Conservation (phyloP, 31 red algal species). For the Bonnemaisonia californica region DNA sequence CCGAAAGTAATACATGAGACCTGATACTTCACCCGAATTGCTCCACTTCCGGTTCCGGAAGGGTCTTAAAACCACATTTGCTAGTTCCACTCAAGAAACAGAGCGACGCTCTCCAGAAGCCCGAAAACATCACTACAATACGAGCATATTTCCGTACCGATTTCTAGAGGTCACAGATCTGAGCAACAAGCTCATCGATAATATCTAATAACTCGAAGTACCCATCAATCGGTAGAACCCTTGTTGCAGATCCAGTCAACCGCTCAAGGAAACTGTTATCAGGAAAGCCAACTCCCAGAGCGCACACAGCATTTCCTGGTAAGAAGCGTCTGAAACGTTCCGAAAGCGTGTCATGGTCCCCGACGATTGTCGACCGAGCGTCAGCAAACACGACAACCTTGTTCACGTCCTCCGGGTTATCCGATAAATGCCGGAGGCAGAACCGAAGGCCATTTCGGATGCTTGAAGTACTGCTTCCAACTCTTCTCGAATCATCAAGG, state of each 20-base stretch:
- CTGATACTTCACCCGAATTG: no score
- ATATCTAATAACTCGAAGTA: slow-evolving; percentile 16
- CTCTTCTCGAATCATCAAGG: not conserved
- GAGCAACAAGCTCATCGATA: slow-evolving; percentile 15
- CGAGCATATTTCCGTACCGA: no score
- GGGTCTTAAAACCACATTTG: no score
- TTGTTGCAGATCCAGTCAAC: not conserved
- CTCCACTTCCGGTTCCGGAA: no score
- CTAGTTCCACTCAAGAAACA: no score
- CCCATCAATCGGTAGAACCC: slow-evolving; percentile 7
- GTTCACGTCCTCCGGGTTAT: slow-evolving; percentile 3
- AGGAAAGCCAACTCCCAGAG: slow-evolving; percentile 15
- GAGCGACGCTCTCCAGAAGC: no score
- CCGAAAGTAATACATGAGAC: no score
- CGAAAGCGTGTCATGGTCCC: not conserved
- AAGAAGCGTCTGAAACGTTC: not conserved
- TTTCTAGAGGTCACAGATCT: slow-evolving; percentile 18
- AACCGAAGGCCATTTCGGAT: not conserved
- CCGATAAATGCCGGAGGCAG: not conserved
- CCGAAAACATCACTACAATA: no score
- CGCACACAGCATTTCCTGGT: slow-evolving; percentile 16
- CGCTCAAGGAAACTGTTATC: slow-evolving; percentile 5
- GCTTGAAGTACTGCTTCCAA: not conserved
- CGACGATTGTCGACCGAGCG: not conserved
- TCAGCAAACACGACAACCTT: slow-evolving; percentile 27